phyloP scores from a whole-genome alignment of 2,329 filamentous ascomycete species.

The Periconia digitata region DNA sequence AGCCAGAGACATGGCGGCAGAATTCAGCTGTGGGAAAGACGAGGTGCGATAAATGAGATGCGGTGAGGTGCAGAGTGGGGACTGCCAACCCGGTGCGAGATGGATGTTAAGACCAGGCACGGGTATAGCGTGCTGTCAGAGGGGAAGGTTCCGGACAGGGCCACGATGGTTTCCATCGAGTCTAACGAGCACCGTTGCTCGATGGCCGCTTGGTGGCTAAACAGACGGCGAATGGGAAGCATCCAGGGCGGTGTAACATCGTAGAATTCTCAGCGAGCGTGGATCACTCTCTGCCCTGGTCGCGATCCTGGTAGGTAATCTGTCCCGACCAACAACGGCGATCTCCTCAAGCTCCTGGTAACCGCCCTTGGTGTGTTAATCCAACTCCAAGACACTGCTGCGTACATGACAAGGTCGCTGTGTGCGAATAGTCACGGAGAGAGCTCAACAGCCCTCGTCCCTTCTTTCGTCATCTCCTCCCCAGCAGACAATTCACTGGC shows the following conservation, averaged over 20 bases:
- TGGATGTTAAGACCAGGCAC: background rate
- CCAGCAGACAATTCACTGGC: too few relatives aligned
- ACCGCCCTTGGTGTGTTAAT: too few relatives aligned
- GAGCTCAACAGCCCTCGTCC: too few relatives aligned
- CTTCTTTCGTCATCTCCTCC: too few relatives aligned
- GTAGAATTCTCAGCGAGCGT: slow-evolving; percentile 1
- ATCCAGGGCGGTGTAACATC: background rate
- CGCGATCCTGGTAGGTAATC: background rate
- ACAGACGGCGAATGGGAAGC: background rate
- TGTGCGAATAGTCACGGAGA: too few relatives aligned
- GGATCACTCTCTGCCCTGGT: background rate
- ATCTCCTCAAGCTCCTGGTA: slow-evolving; percentile 13
- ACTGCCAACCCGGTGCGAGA: background rate
- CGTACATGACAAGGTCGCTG: too few relatives aligned
- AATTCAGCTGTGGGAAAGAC: slow-evolving; percentile 15
- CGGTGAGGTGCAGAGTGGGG: slow-evolving; percentile 21
- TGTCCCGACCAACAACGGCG: slow-evolving; percentile 6
- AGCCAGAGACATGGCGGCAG: slow-evolving; percentile 14
- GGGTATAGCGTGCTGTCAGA: background rate
- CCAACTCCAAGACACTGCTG: slow-evolving; percentile 2
- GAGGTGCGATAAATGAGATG: slow-evolving; percentile 16
- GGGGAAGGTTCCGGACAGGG: background rate
- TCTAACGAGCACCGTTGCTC: background rate
- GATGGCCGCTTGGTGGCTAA: background rate
- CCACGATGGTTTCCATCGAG: background rate